These are phyloP conservation scores for Alternaria longipes DNA, from an alignment of 2,329 filamentous ascomycete genomes.

Conservation along the genomic window DNA sequence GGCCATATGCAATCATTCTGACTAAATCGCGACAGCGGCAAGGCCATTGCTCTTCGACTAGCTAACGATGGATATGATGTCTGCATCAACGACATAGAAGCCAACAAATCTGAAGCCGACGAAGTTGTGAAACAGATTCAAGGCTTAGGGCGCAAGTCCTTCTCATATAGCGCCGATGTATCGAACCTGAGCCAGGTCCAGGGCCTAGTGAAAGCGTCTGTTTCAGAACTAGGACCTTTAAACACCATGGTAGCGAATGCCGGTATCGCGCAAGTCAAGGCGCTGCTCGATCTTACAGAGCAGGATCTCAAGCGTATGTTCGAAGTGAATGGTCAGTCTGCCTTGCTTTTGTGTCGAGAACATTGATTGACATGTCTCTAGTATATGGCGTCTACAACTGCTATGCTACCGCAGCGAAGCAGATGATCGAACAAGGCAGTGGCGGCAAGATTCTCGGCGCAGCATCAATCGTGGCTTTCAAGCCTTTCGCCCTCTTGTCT, in stretches of 20 bases:
- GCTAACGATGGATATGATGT: slow-evolving; percentile 72
- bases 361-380: background rate
- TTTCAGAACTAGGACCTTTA: slow-evolving; percentile 63
- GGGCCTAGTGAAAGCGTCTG: slow-evolving; percentile 61
- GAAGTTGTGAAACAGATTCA: slow-evolving; percentile 64
- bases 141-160: slow-evolving; percentile 61
- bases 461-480: slow-evolving; percentile 66
- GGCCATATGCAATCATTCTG: background rate
- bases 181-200: slow-evolving; percentile 64
- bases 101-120: slow-evolving; percentile 63
- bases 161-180: slow-evolving; percentile 68
- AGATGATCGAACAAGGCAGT: slow-evolving; percentile 69
- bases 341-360: background rate
- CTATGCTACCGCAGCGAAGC: slow-evolving; percentile 69
- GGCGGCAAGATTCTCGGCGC: slow-evolving; percentile 63
- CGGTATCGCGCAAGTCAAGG: slow-evolving; percentile 67
- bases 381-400: slow-evolving; percentile 72
- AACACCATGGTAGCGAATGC: slow-evolving; percentile 68
- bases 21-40: slow-evolving; percentile 58
- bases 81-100: slow-evolving; percentile 69
- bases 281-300: slow-evolving; percentile 65
- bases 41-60: slow-evolving; percentile 69
- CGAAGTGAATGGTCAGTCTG: slow-evolving; percentile 61
- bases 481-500: slow-evolving; percentile 65
- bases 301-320: slow-evolving; percentile 68